Percentiles rank a stretch among this genome's conserved stretches.
Evolutionary conservation across 257 asterid genomes (phyloP).

Genomic region (Ajuga chamaepitys): DNA sequence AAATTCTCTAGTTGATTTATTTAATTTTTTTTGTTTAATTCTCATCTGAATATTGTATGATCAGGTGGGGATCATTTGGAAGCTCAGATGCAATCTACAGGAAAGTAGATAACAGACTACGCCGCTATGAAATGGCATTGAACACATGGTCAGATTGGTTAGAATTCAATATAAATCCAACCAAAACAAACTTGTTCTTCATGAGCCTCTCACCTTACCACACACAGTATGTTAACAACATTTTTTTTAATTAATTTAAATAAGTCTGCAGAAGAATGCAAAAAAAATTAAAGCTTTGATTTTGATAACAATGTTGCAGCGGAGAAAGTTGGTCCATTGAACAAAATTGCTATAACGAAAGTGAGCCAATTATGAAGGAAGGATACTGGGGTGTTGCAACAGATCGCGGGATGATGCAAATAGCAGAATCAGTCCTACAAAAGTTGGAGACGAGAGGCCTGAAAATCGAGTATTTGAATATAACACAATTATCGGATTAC

Average conservation of each 20-base stretch:
- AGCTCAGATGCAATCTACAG: slow-evolving; percentile 34
- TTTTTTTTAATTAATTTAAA: too few species aligned
- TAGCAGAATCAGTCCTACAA: neutral
- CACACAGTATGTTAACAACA: slow-evolving; percentile 7
- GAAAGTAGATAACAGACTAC: slow-evolving; percentile 13
- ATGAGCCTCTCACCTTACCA: slow-evolving; percentile 47
- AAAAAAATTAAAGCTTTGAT: too few species aligned
- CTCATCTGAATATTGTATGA: neutral
- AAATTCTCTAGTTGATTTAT: too few species aligned
- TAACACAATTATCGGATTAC: slow-evolving; percentile 54
- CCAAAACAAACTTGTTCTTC: slow-evolving; percentile 47
- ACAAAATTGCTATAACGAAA: slow-evolving; percentile 4
- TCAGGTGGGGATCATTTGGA: slow-evolving; percentile 54
- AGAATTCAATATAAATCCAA: slow-evolving; percentile 40
- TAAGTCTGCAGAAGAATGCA: too few species aligned
- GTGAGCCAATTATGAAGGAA: neutral
- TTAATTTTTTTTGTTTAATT: neutral
- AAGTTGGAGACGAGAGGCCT: slow-evolving; percentile 10
- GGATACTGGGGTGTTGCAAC: slow-evolving; percentile 4
- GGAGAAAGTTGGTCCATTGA: neutral
- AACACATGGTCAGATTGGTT: slow-evolving; percentile 64
- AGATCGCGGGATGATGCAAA: slow-evolving; percentile 4
- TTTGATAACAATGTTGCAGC: too few species aligned
- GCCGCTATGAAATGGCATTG: slow-evolving; percentile 47
- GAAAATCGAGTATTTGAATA: slow-evolving; percentile 41